Percentiles rank a stretch among this genome's conserved stretches.
phyloP scores from a whole-genome alignment of 2,329 filamentous ascomycete genomes.

The Ophiosphaerella herpotricha region DNA sequence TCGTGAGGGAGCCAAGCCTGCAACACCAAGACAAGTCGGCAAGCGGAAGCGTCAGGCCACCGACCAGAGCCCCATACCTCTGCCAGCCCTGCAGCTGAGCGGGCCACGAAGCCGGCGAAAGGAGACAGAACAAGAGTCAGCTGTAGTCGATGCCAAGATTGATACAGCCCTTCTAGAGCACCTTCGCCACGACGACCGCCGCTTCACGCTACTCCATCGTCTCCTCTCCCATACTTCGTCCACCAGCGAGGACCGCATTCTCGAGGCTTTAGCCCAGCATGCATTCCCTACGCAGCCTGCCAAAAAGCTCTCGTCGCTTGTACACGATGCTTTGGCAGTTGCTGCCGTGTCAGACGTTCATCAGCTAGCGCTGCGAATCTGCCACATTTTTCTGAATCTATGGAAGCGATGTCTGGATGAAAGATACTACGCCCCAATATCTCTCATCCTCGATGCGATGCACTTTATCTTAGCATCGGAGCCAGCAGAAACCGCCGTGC shows the following conservation, averaged over 20 bases:
- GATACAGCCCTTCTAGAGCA: conserved; percentile 43
- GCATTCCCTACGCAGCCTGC: conserved; percentile 63
- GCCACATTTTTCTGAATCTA: conserved; percentile 65
- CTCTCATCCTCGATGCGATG: conserved; percentile 67
- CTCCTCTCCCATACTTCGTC: conserved; percentile 66
- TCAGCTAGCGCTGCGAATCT: conserved; percentile 66
- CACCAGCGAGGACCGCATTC: conserved; percentile 62
- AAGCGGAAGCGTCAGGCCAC: conserved; percentile 70
- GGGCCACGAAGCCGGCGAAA: conserved; percentile 47
- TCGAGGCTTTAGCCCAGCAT: conserved; percentile 70
- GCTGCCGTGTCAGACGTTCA: conserved; percentile 55
- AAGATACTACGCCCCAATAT: conserved; percentile 65
- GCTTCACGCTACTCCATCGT: conserved; percentile 59
- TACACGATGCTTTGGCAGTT: conserved; percentile 70
- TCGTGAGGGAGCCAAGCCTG: conserved; percentile 53
- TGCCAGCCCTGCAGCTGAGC: conserved; percentile 57
- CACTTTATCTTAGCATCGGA: conserved; percentile 67
- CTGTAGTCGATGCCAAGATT: conserved; percentile 7
- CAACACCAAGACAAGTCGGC: conserved; percentile 64
- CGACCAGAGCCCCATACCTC: conserved; percentile 67
- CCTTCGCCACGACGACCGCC: conserved; percentile 44
- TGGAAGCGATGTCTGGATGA: conserved; percentile 73
- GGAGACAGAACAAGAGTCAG: conserved; percentile 23
- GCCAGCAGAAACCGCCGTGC: conserved; percentile 61
- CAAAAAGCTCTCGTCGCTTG: conserved; percentile 65